Percentiles rank a stretch among this genome's conserved stretches.
Evolutionary conservation across 2,329 filamentous ascomycete genomes (phyloP).

Genomic region (Sclerotinia nivalis): DNA sequence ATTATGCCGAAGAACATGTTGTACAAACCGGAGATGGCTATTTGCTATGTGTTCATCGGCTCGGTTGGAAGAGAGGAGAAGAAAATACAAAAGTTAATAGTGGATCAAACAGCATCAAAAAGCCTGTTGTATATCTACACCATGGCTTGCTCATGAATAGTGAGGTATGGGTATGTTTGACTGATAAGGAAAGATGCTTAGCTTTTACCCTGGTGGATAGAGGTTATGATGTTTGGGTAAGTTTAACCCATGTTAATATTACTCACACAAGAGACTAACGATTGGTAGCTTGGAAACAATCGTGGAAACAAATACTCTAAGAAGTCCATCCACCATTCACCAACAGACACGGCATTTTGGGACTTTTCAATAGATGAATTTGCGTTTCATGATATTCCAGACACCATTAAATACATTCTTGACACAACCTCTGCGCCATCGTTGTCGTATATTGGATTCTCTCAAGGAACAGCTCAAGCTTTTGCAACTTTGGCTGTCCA

Average conservation of each 20-base stretch:
- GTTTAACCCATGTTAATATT: conserved; percentile 38
- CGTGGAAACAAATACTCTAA: conserved; percentile 99
- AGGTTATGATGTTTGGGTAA: conserved; percentile 93
- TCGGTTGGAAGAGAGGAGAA: conserved; percentile 81
- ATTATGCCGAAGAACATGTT: conserved; percentile 93
- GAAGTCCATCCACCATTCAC: conserved; percentile 77
- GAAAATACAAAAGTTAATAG: conserved; percentile 76
- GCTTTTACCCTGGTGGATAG: conserved; percentile 86
- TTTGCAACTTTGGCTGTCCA: conserved; percentile 93
- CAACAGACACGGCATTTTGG: conserved; percentile 81
- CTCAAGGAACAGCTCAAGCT: conserved; percentile 93
- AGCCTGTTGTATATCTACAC: conserved; percentile 90
- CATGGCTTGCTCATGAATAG: conserved; percentile 98
- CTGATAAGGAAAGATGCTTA: conserved; percentile 80
- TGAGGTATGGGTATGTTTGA: conserved; percentile 95
- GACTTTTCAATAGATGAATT: conserved; percentile 99
- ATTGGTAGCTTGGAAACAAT: conserved; percentile 80
- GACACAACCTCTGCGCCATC: conserved; percentile 79
- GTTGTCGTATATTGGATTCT: conserved; percentile 95
- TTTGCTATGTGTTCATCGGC: conserved; percentile 81
- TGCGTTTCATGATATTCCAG: conserved; percentile 94
- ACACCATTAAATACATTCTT: conserved; percentile 90
- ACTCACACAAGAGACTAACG: conserved; percentile 31
- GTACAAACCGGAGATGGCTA: conserved; percentile 95
- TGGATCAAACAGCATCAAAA: conserved; percentile 65